Conservation (phyloP, 2,329 filamentous ascomycete species). For the Aspergillus caelatus region DNA sequence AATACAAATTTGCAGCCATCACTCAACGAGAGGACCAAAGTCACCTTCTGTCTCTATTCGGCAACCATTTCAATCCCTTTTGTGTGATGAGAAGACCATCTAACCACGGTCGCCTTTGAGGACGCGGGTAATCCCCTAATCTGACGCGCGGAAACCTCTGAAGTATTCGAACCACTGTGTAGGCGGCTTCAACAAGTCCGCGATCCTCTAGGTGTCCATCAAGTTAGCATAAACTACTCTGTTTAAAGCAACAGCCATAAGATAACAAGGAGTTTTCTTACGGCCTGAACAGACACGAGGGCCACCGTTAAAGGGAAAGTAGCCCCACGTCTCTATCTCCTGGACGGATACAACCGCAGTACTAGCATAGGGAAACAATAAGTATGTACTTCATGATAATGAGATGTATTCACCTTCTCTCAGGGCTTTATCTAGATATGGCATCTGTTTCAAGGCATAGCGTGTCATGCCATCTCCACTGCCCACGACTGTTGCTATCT, state of each 20-base stretch:
- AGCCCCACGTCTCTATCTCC: background rate
- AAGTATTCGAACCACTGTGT: background rate
- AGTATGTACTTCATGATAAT: too few species aligned
- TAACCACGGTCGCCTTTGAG: background rate
- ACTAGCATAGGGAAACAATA: background rate
- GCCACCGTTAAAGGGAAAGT: background rate
- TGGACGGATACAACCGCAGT: background rate
- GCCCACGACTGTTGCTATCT: too few species aligned
- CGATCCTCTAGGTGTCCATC: background rate
- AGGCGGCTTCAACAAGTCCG: background rate
- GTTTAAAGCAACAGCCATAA: background rate
- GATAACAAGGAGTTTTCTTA: background rate
- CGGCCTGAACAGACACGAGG: background rate
- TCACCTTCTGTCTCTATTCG: background rate
- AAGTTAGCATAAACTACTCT: background rate
- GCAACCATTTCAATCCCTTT: background rate
- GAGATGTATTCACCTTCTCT: too few species aligned
- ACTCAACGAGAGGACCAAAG: background rate
- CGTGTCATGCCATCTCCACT: too few species aligned
- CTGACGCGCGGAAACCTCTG: too few species aligned
- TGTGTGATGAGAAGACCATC: background rate
- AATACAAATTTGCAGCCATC: too few species aligned
- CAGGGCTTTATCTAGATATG: too few species aligned
- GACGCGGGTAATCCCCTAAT: background rate
- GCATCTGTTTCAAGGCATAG: too few species aligned